These are phyloP conservation scores for Candida parachauliodes DNA, from an alignment of 805 yeast genomes.

Conservation along the genomic window DNA sequence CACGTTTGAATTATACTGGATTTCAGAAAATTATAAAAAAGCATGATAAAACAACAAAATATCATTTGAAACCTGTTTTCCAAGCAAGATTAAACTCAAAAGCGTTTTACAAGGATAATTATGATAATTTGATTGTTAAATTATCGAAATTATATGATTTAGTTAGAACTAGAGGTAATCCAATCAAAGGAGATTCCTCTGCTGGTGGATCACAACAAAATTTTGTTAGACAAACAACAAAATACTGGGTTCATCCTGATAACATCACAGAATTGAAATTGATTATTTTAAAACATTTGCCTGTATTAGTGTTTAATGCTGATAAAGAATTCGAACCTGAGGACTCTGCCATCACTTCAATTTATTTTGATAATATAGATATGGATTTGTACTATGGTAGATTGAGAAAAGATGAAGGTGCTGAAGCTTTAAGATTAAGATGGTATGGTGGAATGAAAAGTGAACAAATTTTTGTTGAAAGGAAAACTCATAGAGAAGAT, in stretches of 20 bases:
- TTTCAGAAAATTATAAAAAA: slow-evolving; percentile 95
- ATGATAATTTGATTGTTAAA: slow-evolving; percentile 84
- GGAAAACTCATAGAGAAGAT: slow-evolving; percentile 98
- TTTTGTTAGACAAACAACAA: slow-evolving; percentile 97
- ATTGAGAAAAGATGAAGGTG: slow-evolving; percentile 95
- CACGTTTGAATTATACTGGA: slow-evolving; percentile 92
- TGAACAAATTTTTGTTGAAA: slow-evolving; percentile 89
- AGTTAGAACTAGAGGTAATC: slow-evolving; percentile 94
- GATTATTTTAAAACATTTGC: slow-evolving; percentile 88
- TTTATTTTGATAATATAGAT: slow-evolving; percentile 86
- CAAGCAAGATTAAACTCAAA: slow-evolving; percentile 89
- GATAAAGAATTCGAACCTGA: slow-evolving; percentile 93
- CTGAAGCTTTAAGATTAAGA: slow-evolving; percentile 95
- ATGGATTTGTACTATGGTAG: slow-evolving; percentile 93
- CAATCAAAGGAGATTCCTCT: slow-evolving; percentile 88
- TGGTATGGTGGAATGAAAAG: slow-evolving; percentile 99
- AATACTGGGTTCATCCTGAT: slow-evolving; percentile 99
- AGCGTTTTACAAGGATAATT: slow-evolving; percentile 94
- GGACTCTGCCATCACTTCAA: slow-evolving; percentile 95
- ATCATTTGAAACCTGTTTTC: slow-evolving; percentile 81
- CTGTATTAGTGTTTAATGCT: slow-evolving; percentile 94
- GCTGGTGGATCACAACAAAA: slow-evolving; percentile 99
- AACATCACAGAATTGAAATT: slow-evolving; percentile 94
- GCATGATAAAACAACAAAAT: slow-evolving; percentile 83
- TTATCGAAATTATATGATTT: slow-evolving; percentile 85